These are phyloP conservation scores for Musa beccarii DNA, from an alignment of 176 grass and related monocot genomes.

Conservation along the genomic window DNA sequence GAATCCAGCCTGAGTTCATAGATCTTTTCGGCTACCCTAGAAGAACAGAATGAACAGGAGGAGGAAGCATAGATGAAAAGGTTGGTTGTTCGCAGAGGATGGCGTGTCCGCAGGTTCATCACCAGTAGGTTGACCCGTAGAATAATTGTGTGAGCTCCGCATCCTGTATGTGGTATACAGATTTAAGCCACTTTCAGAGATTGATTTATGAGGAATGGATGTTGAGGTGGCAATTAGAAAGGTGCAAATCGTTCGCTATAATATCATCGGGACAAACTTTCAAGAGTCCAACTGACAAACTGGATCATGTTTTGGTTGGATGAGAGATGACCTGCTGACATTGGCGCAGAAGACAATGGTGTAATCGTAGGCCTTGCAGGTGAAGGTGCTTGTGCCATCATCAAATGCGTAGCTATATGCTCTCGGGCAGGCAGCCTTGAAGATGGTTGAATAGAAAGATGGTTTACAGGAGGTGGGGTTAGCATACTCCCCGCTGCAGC, in stretches of 20 bases:
- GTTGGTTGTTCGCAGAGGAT: not conserved
- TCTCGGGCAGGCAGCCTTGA: constrained; percentile 74
- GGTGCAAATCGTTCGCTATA: too few species aligned
- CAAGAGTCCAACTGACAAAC: not conserved
- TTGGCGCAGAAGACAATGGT: constrained; percentile 78
- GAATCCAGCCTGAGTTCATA: not conserved
- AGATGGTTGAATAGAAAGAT: constrained; percentile 58
- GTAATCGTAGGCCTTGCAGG: constrained; percentile 62
- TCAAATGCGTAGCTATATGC: constrained; percentile 95
- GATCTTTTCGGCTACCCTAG: not conserved
- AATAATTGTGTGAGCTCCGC: constrained; percentile 7
- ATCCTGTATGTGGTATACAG: not conserved
- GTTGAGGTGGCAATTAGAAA: not conserved
- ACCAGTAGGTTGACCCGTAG: not conserved
- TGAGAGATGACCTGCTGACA: constrained; percentile 26
- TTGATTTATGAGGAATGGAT: not conserved
- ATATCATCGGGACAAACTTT: too few species aligned
- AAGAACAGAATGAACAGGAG: not conserved
- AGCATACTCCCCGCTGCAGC: constrained; percentile 84
- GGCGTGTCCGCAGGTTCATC: not conserved
- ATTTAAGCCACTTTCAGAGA: not conserved
- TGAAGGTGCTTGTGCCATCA: constrained; percentile 73
- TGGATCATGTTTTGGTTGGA: not conserved
- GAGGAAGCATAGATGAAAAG: not conserved
- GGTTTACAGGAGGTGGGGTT: constrained; percentile 57